Percentiles rank a stretch among this genome's conserved stretches.
Evolutionary conservation across 306 rosid genomes (phyloP).

Genomic region (Prunus campanulata): DNA sequence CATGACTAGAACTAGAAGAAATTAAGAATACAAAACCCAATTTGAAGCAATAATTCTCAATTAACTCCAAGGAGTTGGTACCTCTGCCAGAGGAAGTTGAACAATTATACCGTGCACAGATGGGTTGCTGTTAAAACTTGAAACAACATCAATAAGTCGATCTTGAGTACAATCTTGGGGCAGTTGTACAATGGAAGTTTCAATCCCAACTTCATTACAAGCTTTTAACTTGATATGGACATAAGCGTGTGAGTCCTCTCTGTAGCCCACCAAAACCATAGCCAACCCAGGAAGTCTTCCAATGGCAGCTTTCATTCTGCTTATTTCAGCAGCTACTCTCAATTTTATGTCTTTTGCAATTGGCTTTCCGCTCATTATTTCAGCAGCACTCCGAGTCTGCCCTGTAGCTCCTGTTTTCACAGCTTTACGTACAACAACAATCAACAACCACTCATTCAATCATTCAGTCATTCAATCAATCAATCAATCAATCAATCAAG

Average conservation of each 20-base stretch:
- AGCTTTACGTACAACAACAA: not conserved
- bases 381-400: constrained; percentile 10
- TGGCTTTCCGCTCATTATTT: constrained; percentile 41
- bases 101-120: constrained; percentile 51
- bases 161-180: constrained; percentile 44
- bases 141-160: constrained; percentile 43
- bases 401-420: constrained; percentile 19
- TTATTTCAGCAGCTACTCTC: constrained; percentile 39
- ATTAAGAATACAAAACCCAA: not conserved
- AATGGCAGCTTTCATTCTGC: constrained; percentile 33
- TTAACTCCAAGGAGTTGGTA: constrained; percentile 12
- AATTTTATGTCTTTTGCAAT: constrained; percentile 35
- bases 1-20: not conserved
- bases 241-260: constrained; percentile 48
- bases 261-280: constrained; percentile 49
- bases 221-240: constrained; percentile 48
- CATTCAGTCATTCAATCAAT: not conserved
- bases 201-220: constrained; percentile 54
- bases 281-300: constrained; percentile 49
- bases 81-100: constrained; percentile 63
- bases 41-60: not conserved
- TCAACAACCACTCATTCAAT: not conserved
- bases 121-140: constrained; percentile 39
- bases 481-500: not conserved
- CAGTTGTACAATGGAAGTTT: constrained; percentile 30